These are phyloP conservation scores for Nidula niveotomentosa DNA, from an alignment of 1,284 basidiomycete species.

Conservation along the genomic window DNA sequence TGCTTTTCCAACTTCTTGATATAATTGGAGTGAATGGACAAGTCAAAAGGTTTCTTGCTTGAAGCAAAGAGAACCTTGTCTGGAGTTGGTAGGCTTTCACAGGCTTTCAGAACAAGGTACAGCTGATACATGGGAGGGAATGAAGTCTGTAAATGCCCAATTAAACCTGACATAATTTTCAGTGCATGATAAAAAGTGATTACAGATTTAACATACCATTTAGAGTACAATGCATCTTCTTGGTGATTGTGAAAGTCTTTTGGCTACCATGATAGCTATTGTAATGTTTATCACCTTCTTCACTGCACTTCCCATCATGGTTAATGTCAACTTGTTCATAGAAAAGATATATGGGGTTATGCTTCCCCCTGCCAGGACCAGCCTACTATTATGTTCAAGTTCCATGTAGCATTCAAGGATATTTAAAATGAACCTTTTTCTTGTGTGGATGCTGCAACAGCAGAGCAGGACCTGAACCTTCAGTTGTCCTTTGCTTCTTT, in stretches of 20 bases:
- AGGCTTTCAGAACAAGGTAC: neutral
- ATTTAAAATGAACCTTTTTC: neutral
- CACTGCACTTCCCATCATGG: neutral
- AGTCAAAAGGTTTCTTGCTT: neutral
- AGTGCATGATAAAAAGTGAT: too few relatives aligned
- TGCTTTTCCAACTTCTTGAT: neutral
- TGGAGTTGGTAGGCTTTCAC: neutral
- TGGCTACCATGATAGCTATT: neutral
- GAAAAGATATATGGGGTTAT: conserved; percentile 5
- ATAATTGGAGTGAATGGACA: neutral
- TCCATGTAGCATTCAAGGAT: neutral
- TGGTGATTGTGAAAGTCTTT: neutral
- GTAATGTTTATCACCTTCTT: neutral
- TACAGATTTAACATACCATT: neutral
- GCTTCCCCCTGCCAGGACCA: neutral
- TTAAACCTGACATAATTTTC: neutral
- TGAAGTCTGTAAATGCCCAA: neutral
- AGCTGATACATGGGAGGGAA: neutral
- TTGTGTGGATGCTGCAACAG: too few relatives aligned
- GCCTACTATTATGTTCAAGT: neutral
- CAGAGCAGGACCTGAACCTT: too few relatives aligned
- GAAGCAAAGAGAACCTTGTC: neutral
- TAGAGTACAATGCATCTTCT: neutral
- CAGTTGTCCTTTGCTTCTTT: too few relatives aligned
- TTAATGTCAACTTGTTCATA: conserved; percentile 2